phyloP scores from a whole-genome alignment of 768 basidiomycete genomes.

The Phaeotremella fagi region DNA sequence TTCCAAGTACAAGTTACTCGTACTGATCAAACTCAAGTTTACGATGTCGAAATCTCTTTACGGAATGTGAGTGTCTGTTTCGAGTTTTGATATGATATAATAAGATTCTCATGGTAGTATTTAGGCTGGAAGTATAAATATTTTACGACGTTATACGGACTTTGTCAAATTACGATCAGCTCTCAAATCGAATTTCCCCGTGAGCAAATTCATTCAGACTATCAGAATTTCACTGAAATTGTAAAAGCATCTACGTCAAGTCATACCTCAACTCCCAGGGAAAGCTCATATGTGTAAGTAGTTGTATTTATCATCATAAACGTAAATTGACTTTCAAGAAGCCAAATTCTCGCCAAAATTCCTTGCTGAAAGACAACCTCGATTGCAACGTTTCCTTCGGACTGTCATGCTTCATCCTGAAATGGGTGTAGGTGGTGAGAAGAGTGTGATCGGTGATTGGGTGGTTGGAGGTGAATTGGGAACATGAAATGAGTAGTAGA shows the following conservation, averaged over 20 bases:
- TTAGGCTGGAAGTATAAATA: slow-evolving; percentile 27
- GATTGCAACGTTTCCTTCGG: slow-evolving; percentile 42
- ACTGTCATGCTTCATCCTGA: slow-evolving; percentile 45
- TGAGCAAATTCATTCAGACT: slow-evolving; percentile 3
- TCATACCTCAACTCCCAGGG: slow-evolving; percentile 38
- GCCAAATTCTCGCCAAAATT: slow-evolving; percentile 42
- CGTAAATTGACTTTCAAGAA: slow-evolving; percentile 11
- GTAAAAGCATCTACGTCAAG: slow-evolving; percentile 18
- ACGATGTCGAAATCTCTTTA: slow-evolving; percentile 37
- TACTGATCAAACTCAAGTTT: slow-evolving; percentile 23
- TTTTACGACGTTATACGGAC: slow-evolving; percentile 42
- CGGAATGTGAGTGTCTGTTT: slow-evolving; percentile 17
- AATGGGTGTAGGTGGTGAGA: slow-evolving; percentile 35
- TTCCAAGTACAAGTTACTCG: too few relatives aligned
- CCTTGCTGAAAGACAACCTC: slow-evolving; percentile 35
- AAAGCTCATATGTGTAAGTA: slow-evolving; percentile 42
- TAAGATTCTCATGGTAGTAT: too few relatives aligned
- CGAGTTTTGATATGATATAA: too few relatives aligned
- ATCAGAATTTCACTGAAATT: neutral
- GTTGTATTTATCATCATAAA: neutral
- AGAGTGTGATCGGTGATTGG: slow-evolving; percentile 25
- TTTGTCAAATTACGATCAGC: slow-evolving; percentile 30
- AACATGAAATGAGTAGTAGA: too few relatives aligned
- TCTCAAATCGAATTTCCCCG: slow-evolving; percentile 30
- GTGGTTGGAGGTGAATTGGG: slow-evolving; percentile 7